Percentiles rank a stretch among this genome's conserved stretches.
phyloP scores from a whole-genome alignment of 768 basidiomycete species.

The Coprinopsis sp. region DNA sequence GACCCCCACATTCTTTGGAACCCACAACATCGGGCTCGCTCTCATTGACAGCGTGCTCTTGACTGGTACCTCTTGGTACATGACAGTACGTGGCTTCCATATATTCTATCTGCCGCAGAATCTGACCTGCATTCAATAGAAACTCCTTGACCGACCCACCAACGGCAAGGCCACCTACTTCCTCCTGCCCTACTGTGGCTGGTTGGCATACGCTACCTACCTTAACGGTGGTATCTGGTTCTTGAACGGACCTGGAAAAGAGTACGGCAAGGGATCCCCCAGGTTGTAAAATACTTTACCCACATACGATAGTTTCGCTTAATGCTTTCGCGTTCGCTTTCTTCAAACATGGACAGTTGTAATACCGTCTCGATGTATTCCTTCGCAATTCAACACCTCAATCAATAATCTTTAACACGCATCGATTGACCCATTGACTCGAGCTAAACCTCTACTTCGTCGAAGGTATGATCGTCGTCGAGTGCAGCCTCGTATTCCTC shows the following conservation, averaged over 20 bases:
- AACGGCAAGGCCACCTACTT: slow-evolving; percentile 47
- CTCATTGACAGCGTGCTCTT: slow-evolving; percentile 50
- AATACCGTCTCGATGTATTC: too few relatives aligned
- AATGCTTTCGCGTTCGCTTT: too few relatives aligned
- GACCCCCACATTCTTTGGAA: slow-evolving; percentile 63
- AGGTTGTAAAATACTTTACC: background rate
- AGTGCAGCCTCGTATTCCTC: slow-evolving; percentile 52
- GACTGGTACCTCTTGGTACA: slow-evolving; percentile 50
- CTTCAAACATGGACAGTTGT: too few relatives aligned
- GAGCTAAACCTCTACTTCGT: slow-evolving; percentile 38
- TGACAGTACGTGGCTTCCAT: slow-evolving; percentile 43
- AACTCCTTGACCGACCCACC: slow-evolving; percentile 44
- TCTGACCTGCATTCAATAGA: slow-evolving; percentile 24
- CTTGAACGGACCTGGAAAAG: slow-evolving; percentile 32
- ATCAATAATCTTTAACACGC: too few relatives aligned
- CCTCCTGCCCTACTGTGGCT: slow-evolving; percentile 61
- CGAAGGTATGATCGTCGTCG: slow-evolving; percentile 44
- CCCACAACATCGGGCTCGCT: slow-evolving; percentile 44
- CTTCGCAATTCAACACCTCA: too few relatives aligned
- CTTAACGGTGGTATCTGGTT: slow-evolving; percentile 64
- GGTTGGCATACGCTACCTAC: slow-evolving; percentile 64
- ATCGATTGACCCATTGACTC: background rate
- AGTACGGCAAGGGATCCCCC: background rate
- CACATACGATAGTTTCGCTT: too few relatives aligned
- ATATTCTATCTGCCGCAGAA: background rate